These are phyloP conservation scores for Parafenestella ontariensis DNA, from an alignment of 2,329 filamentous ascomycete species.

Conservation along the genomic window DNA sequence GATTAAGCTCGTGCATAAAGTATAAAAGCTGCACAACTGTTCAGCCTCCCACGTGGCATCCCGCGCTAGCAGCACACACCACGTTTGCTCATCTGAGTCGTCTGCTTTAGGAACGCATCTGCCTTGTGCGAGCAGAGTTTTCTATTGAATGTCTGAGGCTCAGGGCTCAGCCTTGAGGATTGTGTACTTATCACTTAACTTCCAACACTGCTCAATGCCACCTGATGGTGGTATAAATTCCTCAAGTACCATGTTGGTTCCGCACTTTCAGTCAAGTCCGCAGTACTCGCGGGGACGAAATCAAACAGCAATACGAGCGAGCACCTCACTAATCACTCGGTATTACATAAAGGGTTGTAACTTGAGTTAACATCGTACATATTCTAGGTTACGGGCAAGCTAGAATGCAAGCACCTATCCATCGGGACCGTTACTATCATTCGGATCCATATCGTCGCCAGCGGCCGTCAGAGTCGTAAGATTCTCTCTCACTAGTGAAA, in stretches of 20 bases:
- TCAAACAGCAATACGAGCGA: neutral
- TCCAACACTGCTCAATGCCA: neutral
- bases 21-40: neutral
- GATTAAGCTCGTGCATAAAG: no score
- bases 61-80: constrained; percentile 8
- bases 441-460: neutral
- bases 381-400: constrained; percentile 9
- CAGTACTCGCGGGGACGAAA: neutral
- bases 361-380: neutral
- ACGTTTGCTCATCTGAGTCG: neutral
- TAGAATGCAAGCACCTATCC: constrained; percentile 4
- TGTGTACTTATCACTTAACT: neutral
- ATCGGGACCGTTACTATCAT: constrained; percentile 8
- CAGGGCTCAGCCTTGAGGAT: neutral
- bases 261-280: neutral
- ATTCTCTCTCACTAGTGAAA: constrained; percentile 5
- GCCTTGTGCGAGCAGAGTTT: constrained; percentile 3
- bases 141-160: neutral
- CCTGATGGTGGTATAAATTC: no score
- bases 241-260: no score
- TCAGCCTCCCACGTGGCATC: constrained; percentile 1
- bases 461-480: constrained; percentile 3
- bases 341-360: neutral
- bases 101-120: constrained; percentile 6
- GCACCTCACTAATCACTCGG: constrained; percentile 2